Evolutionary conservation across 169 alveolate species (phyloP).

Genomic region (Theileria sp.): DNA sequence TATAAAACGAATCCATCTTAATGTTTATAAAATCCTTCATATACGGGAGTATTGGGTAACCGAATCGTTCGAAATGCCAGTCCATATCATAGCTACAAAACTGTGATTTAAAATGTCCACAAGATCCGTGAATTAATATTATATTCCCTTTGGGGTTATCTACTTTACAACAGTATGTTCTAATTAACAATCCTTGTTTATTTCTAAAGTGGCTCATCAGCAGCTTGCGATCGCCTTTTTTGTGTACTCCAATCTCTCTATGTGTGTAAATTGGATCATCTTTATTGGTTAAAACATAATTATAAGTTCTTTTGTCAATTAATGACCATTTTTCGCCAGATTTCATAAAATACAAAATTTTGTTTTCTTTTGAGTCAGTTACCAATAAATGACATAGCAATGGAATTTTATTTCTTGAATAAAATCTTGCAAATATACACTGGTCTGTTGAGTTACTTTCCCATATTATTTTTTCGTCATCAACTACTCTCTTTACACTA

Average conservation of each 20-base stretch:
- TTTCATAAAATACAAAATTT: background rate
- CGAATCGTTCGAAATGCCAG: slow-evolving; percentile 39
- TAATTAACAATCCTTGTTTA: slow-evolving; percentile 53
- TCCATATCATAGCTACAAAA: slow-evolving; percentile 59
- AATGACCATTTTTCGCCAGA: background rate
- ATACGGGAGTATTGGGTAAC: slow-evolving; percentile 33
- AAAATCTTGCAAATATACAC: slow-evolving; percentile 17
- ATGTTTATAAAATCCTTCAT: slow-evolving; percentile 19
- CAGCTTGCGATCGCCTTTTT: slow-evolving; percentile 4
- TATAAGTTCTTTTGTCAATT: background rate
- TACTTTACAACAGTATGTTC: slow-evolving; percentile 61
- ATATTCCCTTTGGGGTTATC: slow-evolving; percentile 62
- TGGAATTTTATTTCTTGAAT: slow-evolving; percentile 1
- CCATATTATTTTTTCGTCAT: slow-evolving; percentile 4
- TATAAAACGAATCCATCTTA: slow-evolving; percentile 25
- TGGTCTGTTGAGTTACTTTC: background rate
- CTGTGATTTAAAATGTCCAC: slow-evolving; percentile 61
- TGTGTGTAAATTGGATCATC: slow-evolving; percentile 29
- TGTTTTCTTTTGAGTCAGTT: slow-evolving; percentile 17
- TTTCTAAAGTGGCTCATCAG: slow-evolving; percentile 66
- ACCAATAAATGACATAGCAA: slow-evolving; percentile 11
- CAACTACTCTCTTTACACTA: slow-evolving; percentile 23
- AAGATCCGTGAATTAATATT: slow-evolving; percentile 64
- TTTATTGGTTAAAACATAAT: background rate
- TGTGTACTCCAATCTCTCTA: slow-evolving; percentile 6